Percentiles rank a stretch among this genome's conserved stretches.
Conservation (phyloP, 2,329 filamentous ascomycete genomes). For the Biscogniauxia mediterranea region DNA sequence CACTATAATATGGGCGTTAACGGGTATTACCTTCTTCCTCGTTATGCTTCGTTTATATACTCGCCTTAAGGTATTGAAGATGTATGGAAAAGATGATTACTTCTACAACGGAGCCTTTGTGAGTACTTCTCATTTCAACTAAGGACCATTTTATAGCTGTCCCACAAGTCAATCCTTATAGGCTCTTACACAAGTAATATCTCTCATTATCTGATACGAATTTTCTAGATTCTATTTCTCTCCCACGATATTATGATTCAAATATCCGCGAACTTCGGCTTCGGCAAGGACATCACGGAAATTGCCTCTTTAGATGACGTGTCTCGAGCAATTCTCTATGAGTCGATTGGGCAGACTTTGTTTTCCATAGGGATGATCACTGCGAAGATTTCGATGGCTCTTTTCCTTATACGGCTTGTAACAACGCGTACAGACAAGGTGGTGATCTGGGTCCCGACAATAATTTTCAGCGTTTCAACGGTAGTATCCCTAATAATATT, state of each 20-base stretch:
- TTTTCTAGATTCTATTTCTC: conserved; percentile 5
- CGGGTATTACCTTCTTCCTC: conserved; percentile 6
- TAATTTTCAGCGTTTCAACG: conserved; percentile 1
- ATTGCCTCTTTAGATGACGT: conserved; percentile 4
- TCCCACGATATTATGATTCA: conserved; percentile 7
- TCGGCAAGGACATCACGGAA: conserved; percentile 4
- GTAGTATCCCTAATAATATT: conserved; percentile 2
- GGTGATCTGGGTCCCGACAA: conserved; percentile 34
- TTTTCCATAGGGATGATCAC: conserved; percentile 39
- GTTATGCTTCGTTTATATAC: conserved; percentile 12
- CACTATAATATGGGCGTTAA: conserved; percentile 6
- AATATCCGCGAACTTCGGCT: conserved; percentile 4
- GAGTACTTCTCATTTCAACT: conserved; percentile 1
- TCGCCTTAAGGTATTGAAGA: conserved; percentile 4
- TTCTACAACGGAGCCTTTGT: conserved; percentile 11
- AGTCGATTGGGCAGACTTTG: conserved; percentile 36
- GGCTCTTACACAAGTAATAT: neutral
- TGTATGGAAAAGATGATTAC: conserved; percentile 6
- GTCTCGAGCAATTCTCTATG: conserved; percentile 27
- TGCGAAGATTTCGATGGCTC: conserved; percentile 38
- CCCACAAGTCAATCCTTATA: neutral
- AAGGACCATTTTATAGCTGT: neutral
- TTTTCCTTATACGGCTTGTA: conserved; percentile 40
- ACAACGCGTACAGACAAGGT: conserved; percentile 35
- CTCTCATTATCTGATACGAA: neutral